These are phyloP conservation scores for Vicia villosa DNA, from an alignment of 306 rosid genomes.

Conservation along the genomic window DNA sequence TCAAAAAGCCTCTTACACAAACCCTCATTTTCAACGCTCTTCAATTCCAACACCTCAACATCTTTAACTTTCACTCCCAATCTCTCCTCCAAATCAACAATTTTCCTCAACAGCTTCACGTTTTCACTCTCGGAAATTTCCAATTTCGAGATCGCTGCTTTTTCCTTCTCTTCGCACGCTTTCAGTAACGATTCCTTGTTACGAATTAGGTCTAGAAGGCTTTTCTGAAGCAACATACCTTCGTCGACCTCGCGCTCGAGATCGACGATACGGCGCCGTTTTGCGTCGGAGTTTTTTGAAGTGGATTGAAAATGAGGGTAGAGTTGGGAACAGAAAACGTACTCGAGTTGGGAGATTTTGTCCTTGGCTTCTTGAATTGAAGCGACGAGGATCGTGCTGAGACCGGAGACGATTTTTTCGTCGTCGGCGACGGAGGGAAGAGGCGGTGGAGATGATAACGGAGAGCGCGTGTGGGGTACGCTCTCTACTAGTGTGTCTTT, in stretches of 20 bases:
- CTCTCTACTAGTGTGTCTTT: background rate
- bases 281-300: constrained; percentile 36
- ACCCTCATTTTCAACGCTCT: constrained; percentile 47
- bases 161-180: constrained; percentile 49
- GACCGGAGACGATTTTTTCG: constrained; percentile 51
- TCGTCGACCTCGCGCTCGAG: constrained; percentile 53
- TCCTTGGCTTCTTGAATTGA: constrained; percentile 85
- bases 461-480: constrained; percentile 36
- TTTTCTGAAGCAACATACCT: constrained; percentile 51
- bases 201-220: constrained; percentile 44
- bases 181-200: constrained; percentile 47
- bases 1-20: constrained; percentile 38
- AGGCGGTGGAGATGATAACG: constrained; percentile 28
- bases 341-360: constrained; percentile 73
- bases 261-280: constrained; percentile 46
- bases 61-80: constrained; percentile 40
- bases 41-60: constrained; percentile 46
- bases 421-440: constrained; percentile 41
- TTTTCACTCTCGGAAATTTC: constrained; percentile 51
- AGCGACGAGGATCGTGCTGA: constrained; percentile 81
- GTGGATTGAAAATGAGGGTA: constrained; percentile 63
- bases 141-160: constrained; percentile 35
- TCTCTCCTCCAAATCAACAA: constrained; percentile 48
- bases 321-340: constrained; percentile 73
- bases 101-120: constrained; percentile 36